A percentile compares a stretch with the other conserved stretches of the same genome.
Evolutionary conservation across 345 rosid genomes (phyloP).

Genomic region (Stellera chamaejasme): DNA sequence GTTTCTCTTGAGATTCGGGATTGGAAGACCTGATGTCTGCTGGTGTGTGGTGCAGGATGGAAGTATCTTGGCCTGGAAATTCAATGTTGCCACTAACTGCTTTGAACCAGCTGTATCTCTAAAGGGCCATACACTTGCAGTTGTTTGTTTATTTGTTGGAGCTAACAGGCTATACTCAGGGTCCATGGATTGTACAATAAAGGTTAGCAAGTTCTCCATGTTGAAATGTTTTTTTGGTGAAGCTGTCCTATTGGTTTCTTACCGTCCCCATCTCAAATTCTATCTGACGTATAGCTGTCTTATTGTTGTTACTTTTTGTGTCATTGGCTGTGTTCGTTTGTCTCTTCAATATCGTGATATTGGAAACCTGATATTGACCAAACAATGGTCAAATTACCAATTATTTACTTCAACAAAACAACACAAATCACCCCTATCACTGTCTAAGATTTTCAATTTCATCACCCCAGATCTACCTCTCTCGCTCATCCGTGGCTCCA

Average conservation of each 20-base stretch:
- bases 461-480: too few species aligned
- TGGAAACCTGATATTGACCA: too few species aligned
- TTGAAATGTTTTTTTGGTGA: not conserved
- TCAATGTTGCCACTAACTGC: conserved; percentile 45
- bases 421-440: too few species aligned
- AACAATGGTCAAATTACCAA: too few species aligned
- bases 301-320: conserved; percentile 1
- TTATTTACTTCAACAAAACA: too few species aligned
- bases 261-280: not conserved
- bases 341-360: too few species aligned
- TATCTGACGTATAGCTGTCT: not conserved
- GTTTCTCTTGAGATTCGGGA: not conserved
- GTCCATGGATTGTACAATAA: conserved; percentile 86
- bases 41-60: conserved; percentile 68
- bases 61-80: conserved; percentile 83
- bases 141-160: conserved; percentile 83
- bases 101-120: conserved; percentile 90
- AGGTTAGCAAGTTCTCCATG: conserved; percentile 30
- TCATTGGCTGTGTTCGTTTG: conserved; percentile 5
- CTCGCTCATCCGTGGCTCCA: too few species aligned
- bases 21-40: not conserved
- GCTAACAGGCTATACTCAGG: conserved; percentile 91
- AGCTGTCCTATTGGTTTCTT: too few species aligned
- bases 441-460: too few species aligned
- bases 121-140: conserved; percentile 58